Conservation (phyloP, 2,329 filamentous ascomycete genomes). For the Stagonosporopsis rhizophila region DNA sequence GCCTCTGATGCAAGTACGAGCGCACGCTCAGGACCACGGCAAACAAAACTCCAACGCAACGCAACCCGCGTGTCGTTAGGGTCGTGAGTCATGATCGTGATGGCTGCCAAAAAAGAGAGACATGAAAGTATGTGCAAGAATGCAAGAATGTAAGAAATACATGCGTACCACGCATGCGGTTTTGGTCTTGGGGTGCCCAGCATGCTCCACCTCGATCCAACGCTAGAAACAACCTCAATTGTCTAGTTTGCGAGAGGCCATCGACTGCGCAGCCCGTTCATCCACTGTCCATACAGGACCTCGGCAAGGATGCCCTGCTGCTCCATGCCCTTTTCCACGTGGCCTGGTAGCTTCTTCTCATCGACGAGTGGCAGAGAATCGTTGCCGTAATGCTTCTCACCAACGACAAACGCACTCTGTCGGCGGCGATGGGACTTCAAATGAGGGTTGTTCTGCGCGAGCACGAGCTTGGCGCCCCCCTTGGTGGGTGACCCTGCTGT, state of each 20-base stretch:
- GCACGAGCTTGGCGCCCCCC: constrained; percentile 70
- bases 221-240: not conserved
- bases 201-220: not conserved
- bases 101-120: constrained; percentile 9
- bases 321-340: constrained; percentile 78
- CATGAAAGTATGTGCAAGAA: constrained; percentile 19
- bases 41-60: not conserved
- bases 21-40: not conserved
- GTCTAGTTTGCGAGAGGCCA: constrained; percentile 47
- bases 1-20: not conserved
- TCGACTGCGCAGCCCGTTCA: constrained; percentile 72
- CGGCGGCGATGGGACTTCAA: constrained; percentile 75
- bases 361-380: constrained; percentile 43
- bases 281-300: constrained; percentile 90
- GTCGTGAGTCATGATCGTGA: constrained; percentile 16
- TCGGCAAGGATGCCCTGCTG: constrained; percentile 89
- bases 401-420: constrained; percentile 46
- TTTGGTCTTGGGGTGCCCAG: not conserved
- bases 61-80: constrained; percentile 10
- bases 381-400: constrained; percentile 56
- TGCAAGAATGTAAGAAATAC: constrained; percentile 2
- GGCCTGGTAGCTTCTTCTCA: constrained; percentile 64
- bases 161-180: not conserved
- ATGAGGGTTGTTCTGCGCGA: constrained; percentile 85
- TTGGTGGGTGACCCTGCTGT: constrained; percentile 55